Evolutionary conservation across 2,329 filamentous ascomycete species (phyloP), one percentile per base, ranked within the genome.

Genomic region (Colletotrichum godetiae): DNA sequence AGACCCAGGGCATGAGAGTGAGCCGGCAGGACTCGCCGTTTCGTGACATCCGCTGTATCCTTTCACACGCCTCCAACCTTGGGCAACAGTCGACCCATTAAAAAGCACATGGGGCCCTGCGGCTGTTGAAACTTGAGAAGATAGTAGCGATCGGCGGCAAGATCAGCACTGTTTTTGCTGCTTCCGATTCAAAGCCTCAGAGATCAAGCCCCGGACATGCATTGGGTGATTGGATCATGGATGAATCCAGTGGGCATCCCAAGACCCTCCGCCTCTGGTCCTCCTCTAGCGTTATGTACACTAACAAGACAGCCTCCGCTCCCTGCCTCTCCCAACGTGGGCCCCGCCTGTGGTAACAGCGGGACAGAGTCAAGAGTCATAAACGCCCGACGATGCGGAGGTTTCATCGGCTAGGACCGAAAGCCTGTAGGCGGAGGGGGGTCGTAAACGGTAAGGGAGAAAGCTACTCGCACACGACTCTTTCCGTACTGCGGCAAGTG

Each of bases 121-220:
- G 42, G 42, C 42, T 49, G 19, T 49, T n/a, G 19, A 49, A 49
- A 49, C 15, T 10, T 33, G 60, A 22, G 37, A 35, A 22, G 35
- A 35, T 7, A 31, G 33, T 5, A 56, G 46, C 22, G 63, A 72
- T 72, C 68, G 63, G 22, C 68, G 12, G 19, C 22, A 37, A 49
- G 68, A 68, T 68, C 64, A 62, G 64, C 57, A 13, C 29, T 37
- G 11, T n/a, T 12, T 65, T 42, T 46, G 52, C 29, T 52, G 33
- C 24, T 49, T 59, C 42, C 55, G 12, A n/a, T 35, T 59, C 19
- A n/a, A 4, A 49, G 42, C 42, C 42, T 22, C 19, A 22, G 27
- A 46, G 42, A 24, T 24, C 24, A n/a, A 60, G 15, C 11, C 37
- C 29, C 29, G 29, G 22, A n/a, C n/a, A 29, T 46, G 29, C 12